A percentile compares a stretch with the other conserved stretches of the same genome.
Conservation (phyloP, 192 early-diverging fungal species). For the Mortierella claussenii region DNA sequence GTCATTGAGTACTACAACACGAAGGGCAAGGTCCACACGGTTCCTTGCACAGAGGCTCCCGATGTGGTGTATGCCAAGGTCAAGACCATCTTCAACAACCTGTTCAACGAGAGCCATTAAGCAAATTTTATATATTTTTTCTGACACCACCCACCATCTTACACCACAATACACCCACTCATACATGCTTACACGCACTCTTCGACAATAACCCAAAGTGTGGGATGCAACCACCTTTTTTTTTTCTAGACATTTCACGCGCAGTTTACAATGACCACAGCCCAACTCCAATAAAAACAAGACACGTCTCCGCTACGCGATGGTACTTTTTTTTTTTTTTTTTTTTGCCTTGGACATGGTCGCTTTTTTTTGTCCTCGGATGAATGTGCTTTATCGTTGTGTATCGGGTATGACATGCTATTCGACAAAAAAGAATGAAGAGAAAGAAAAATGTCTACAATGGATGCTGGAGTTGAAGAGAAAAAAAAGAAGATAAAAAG, state of each 20-base stretch:
- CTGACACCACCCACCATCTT: too few relatives aligned
- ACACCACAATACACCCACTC: too few relatives aligned
- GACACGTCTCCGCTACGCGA: not conserved
- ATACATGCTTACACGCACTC: too few relatives aligned
- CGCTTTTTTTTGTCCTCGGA: too few relatives aligned
- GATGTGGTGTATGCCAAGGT: constrained; percentile 77
- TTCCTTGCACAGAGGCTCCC: constrained; percentile 70
- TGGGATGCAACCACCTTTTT: too few relatives aligned
- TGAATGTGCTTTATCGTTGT: too few relatives aligned
- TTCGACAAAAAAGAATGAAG: too few relatives aligned
- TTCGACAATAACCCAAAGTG: too few relatives aligned
- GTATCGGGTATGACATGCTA: too few relatives aligned
- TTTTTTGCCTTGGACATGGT: not conserved
- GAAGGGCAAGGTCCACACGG: constrained; percentile 81
- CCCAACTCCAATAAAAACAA: not conserved
- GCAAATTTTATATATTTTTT: not conserved
- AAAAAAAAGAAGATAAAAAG: not conserved
- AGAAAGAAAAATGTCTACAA: constrained; percentile 2
- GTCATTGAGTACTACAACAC: constrained; percentile 88
- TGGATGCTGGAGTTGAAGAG: not conserved
- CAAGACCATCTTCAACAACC: constrained; percentile 65
- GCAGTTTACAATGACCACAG: not conserved
- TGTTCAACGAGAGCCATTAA: constrained; percentile 42
- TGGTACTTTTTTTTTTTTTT: not conserved
- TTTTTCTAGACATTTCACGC: not conserved